Percentiles rank a stretch among this genome's conserved stretches.
Conservation (phyloP, 805 yeast genomes). For the Cyberlindnera samutprakarnensis region DNA sequence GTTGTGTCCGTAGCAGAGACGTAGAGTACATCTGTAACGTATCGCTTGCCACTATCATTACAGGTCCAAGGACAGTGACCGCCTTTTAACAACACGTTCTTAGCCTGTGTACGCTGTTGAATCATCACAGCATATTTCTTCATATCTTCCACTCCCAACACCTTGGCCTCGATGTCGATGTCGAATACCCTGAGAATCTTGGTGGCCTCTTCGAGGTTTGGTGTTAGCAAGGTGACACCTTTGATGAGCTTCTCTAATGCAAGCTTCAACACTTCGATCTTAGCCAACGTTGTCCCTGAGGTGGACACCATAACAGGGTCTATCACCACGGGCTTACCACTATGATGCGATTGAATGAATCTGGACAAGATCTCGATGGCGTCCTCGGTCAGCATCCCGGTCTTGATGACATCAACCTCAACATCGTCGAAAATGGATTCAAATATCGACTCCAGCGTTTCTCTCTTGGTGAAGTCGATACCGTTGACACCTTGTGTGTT, state of each 20-base stretch:
- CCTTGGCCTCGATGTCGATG: conserved; percentile 17
- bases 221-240: conserved; percentile 58
- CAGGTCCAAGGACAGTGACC: conserved; percentile 61
- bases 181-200: conserved; percentile 29
- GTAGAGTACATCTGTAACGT: conserved; percentile 48
- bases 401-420: conserved; percentile 59
- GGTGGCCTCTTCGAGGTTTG: conserved; percentile 64
- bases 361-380: conserved; percentile 41
- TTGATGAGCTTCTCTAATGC: conserved; percentile 40
- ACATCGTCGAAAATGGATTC: conserved; percentile 53
- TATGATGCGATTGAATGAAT: conserved; percentile 34
- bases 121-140: conserved; percentile 31
- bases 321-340: conserved; percentile 40
- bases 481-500: conserved; percentile 44
- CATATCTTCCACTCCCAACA: conserved; percentile 34
- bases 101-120: conserved; percentile 32
- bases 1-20: conserved; percentile 15
- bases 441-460: conserved; percentile 41
- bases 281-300: conserved; percentile 57
- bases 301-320: conserved; percentile 87
- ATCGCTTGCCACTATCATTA: conserved; percentile 20
- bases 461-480: conserved; percentile 35
- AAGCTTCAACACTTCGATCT: conserved; percentile 34
- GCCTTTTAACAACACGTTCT: conserved; percentile 65
- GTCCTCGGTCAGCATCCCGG: conserved; percentile 45